Base-by-base conservation (phyloP, 73 alveolate genomes). In the Stentor roeselii region DNA sequence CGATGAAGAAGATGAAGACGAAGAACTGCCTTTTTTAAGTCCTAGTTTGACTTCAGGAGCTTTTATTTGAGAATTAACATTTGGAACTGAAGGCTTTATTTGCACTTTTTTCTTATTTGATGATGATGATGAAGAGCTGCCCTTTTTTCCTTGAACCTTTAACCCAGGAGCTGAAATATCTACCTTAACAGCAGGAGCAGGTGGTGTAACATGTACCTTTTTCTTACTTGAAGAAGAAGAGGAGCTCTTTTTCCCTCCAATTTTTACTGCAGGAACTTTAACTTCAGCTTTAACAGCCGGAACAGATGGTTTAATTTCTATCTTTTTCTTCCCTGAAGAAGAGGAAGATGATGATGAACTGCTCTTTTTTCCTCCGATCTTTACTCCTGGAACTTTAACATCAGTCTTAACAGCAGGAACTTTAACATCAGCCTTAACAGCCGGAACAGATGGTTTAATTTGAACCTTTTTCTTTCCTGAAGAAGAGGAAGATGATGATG, bases 201-300 rank as follows among this genome's bases (percentile, higher is more conserved):
- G 27, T 21, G 3, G 27, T 1, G 21, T 34, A 2, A 67, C 42
- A 0, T 36, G 42, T 21, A 34, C 37, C 80, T 67, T 67, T 34
- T 67, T 67, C 41, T 67, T 67, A 14, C 80, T 40, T 21, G 41
- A 21, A 21, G 80, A 67, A 21, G 50, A 30, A 0, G 80, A 67
- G 0, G 50, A 30, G 1, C 21, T 30, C 34, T 67, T 67, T 40
- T 67, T 67, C 14, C 50, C 80, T 1, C 41, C 41, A 0, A 34
- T 34, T 1, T 2, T 67, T 30, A 67, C 34, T 30, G 37, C 80
- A 27, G 80, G 80, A 0, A 0, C 80, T 67, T 67, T 67, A 1
- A 67, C 2, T 0, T 67, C 80, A 67, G 2, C 80, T 67, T 67
- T 67, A 32, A 40, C 80, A 67, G 50, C 80, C 34, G 80, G 80